Conservation (phyloP, 2,329 filamentous ascomycete species). For the Cordyceps farinosa region DNA sequence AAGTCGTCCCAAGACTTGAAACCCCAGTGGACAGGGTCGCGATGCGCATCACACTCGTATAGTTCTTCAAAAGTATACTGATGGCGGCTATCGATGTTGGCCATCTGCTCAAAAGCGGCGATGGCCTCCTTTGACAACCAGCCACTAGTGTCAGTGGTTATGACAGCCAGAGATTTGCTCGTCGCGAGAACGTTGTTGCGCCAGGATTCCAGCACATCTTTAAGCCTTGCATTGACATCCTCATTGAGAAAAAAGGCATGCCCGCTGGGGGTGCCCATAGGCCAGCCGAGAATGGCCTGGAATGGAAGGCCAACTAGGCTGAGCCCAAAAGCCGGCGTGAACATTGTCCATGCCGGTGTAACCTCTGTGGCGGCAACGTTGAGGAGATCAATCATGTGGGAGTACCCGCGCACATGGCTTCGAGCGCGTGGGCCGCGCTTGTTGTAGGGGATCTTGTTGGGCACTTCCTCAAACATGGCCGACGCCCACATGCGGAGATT, state of each 20-base stretch:
- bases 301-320: constrained; percentile 49
- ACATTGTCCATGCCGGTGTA: constrained; percentile 23
- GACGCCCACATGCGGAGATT: constrained; percentile 26
- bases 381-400: constrained; percentile 25
- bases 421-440: not conserved
- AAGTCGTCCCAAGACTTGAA: constrained; percentile 63
- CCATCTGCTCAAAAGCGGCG: constrained; percentile 21
- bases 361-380: constrained; percentile 19
- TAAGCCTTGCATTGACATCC: constrained; percentile 49
- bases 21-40: constrained; percentile 32
- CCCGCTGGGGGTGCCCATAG: constrained; percentile 53
- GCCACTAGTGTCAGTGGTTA: constrained; percentile 14
- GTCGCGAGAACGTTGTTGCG: constrained; percentile 24
- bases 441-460: constrained; percentile 24
- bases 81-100: constrained; percentile 15
- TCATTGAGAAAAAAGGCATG: constrained; percentile 51
- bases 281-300: constrained; percentile 55
- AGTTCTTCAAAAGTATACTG: constrained; percentile 20
- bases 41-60: constrained; percentile 22
- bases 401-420: constrained; percentile 20
- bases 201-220: constrained; percentile 51
- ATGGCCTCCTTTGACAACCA: constrained; percentile 24
- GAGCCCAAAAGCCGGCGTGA: constrained; percentile 31
- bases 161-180: constrained; percentile 21
- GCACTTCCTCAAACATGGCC: constrained; percentile 24